Evolutionary conservation across 1,284 basidiomycete species (phyloP).

Genomic region (Phenoliferia sp.): DNA sequence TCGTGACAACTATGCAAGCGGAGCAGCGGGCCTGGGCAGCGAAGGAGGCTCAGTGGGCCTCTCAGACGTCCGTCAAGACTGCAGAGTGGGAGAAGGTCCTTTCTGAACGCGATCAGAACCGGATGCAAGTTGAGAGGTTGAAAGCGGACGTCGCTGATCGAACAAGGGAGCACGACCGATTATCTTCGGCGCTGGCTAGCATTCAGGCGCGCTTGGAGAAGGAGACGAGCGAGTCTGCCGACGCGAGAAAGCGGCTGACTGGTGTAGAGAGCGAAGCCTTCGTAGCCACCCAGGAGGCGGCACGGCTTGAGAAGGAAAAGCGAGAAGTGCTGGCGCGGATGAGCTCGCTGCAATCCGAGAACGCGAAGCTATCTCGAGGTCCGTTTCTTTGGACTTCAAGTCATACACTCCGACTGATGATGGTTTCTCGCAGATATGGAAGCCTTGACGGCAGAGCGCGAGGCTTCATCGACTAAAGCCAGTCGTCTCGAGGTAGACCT

Average conservation of each 20-base stretch:
- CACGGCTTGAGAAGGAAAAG: conserved; percentile 46
- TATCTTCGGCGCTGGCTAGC: conserved; percentile 69
- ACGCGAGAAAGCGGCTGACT: conserved; percentile 59
- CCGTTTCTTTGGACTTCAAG: conserved; percentile 38
- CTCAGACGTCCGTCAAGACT: conserved; percentile 29
- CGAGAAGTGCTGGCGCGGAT: conserved; percentile 50
- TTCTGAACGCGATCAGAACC: conserved; percentile 12
- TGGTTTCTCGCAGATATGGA: not conserved
- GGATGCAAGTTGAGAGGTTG: conserved; percentile 4
- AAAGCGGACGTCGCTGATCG: conserved; percentile 16
- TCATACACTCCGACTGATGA: not conserved
- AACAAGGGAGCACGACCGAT: conserved; percentile 56
- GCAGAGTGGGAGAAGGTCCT: conserved; percentile 26
- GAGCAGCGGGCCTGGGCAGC: conserved; percentile 40
- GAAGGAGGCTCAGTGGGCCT: conserved; percentile 58
- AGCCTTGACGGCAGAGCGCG: conserved; percentile 3
- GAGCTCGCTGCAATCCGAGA: conserved; percentile 59
- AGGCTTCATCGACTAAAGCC: not conserved
- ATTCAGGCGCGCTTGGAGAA: conserved; percentile 76
- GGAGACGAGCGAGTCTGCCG: conserved; percentile 69
- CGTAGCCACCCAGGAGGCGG: conserved; percentile 58
- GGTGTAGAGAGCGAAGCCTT: conserved; percentile 56
- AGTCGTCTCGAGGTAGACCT: conserved; percentile 4
- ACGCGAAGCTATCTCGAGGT: conserved; percentile 32
- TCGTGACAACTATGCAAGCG: conserved; percentile 24